Base-by-base conservation (phyloP, 345 rosid genomes). In the Firmiana major region DNA sequence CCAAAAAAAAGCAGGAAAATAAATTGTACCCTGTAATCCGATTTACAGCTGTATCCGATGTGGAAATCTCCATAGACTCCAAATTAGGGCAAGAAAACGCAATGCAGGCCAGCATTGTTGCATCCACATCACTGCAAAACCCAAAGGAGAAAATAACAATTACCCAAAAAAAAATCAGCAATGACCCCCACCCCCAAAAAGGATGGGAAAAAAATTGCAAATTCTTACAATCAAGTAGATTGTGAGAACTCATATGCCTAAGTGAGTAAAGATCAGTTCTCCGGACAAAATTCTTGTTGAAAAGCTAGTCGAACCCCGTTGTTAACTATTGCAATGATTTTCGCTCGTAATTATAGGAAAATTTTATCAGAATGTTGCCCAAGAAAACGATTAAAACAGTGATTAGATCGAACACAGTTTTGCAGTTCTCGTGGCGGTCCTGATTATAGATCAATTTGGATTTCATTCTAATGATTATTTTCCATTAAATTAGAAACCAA, bases 51-150 rank as follows among this genome's bases (percentile, higher is more conserved):
- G 79, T 49, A 17, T 77, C 88, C 5, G 88, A 87, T 22, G 76
- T 85, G 40, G 85, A 83, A 69, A 92, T 88, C 90, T 95, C 97
- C 97, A 95, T 74, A n/a, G 68, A 85, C 91, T 92, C 97, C 88
- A 97, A 81, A 78, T 83, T 84, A 43, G 99, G 97, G 76, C 98
- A 94, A 40, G 99, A 94, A 77, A 97, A 97, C 0, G 97, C 98
- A 85, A 97, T 89, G 82, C 97, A 97, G 2, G 99, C 98, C 73
- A 97, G 76, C 90, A 91, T 89, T 0, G 98, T 92, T 21, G 98
- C 91, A 76, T 97, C 98, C 38, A 92, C 82, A 80, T 94, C 98
- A 83, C 97, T 97, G 92, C 88, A 83, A 63, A 73, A 58, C 11
- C 76, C 81, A 48, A 71, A 28, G 5, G 19, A 60, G 19, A 51